phyloP scores from a whole-genome alignment of 345 rosid genomes.

The Brassica nigra region DNA sequence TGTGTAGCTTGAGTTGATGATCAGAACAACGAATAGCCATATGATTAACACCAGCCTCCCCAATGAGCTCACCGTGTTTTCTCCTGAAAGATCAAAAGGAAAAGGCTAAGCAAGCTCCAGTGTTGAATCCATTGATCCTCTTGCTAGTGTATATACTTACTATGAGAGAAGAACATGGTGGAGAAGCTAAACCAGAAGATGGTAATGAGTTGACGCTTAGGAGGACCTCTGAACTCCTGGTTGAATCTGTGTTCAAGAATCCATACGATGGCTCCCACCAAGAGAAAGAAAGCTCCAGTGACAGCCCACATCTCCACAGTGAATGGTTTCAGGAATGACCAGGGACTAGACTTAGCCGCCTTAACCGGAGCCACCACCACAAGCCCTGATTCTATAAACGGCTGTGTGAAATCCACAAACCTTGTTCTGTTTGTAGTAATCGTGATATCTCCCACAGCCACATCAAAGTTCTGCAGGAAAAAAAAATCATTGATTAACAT shows the following conservation, averaged over 20 bases:
- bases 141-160: background rate
- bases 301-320: background rate
- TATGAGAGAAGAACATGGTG: background rate
- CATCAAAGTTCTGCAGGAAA: background rate
- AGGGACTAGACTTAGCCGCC: background rate
- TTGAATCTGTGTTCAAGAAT: background rate
- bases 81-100: background rate
- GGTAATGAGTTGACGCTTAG: background rate
- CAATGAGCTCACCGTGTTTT: background rate
- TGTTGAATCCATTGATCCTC: background rate
- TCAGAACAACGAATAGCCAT: background rate
- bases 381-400: constrained; percentile 1
- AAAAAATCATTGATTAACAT: background rate
- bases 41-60: constrained; percentile 2
- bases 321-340: background rate
- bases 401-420: background rate
- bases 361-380: constrained; percentile 5
- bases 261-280: background rate
- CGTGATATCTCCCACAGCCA: background rate
- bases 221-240: background rate
- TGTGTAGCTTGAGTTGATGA: background rate
- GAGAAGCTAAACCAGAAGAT: constrained; percentile 5
- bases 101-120: background rate
- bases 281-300: background rate
- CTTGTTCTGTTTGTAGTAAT: background rate